Base-by-base conservation (phyloP, 805 yeast genomes). In the Kazachstania africana region DNA sequence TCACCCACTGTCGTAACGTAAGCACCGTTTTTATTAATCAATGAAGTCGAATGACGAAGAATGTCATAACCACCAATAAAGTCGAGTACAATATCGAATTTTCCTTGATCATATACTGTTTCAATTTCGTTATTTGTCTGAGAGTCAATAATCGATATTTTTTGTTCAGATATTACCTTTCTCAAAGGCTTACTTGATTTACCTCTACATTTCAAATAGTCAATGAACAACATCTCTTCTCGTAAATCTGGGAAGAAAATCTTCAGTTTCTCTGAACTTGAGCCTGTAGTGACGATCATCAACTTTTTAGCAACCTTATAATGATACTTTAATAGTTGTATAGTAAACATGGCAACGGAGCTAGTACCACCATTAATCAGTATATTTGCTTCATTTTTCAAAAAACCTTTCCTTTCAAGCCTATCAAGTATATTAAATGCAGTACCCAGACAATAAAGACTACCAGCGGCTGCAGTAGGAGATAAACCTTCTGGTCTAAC, bases 361-460 rank as follows among this genome's bases (percentile, higher is more conserved):
- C 93, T 71, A 2, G 82, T 75, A 12, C 80, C 93, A 32, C 95
- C 95, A 37, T 80, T 63, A 26, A 84, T 61, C 28, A 81, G 60
- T 3, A 82, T 68, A 34, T 66, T 68, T 1, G 72, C 55, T 8
- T 60, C 59, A 4, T 57, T 54, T 24, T 61, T 62, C 41, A 56
- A 17, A 41, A 43, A 34, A 26, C 30, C 45, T 37, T 38, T 45
- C 38, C 39, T 30, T 38, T 47, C 31, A 25, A 55, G 28, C 23
- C 36, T 42, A 33, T 55, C 50, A 20, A 73, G 53, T 34, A 70
- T 47, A 29, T 59, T 62, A 39, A 52, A 65, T 0, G 93, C 87
- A 3, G 91, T 66, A 12, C 76, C 75, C 39, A 71, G 67, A 15
- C 75, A 72, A 40, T 70, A 62, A 9, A 80, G 70, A 51, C 75